Percentiles rank a stretch among this genome's conserved stretches.
phyloP scores from a whole-genome alignment of 306 rosid species.

The Lupinus albus region DNA sequence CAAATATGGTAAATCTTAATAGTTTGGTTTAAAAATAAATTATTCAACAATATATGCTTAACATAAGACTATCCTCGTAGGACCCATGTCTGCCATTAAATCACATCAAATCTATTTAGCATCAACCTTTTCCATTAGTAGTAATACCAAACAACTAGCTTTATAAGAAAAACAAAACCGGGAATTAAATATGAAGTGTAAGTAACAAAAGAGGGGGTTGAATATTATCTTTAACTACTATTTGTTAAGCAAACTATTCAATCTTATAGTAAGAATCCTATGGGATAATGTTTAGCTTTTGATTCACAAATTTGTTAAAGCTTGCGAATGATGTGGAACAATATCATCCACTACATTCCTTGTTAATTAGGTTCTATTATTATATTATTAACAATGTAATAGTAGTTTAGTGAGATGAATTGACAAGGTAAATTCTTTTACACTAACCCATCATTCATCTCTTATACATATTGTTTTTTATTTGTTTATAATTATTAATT shows the following conservation, averaged over 20 bases:
- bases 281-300: slow-evolving; percentile 46
- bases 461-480: too few relatives aligned
- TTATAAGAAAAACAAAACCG: slow-evolving; percentile 39
- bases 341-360: slow-evolving; percentile 35
- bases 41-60: slow-evolving; percentile 36
- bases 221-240: slow-evolving; percentile 25
- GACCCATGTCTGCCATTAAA: slow-evolving; percentile 57
- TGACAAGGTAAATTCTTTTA: too few relatives aligned
- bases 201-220: neutral
- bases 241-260: slow-evolving; percentile 44
- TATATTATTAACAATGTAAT: neutral
- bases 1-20: slow-evolving; percentile 42
- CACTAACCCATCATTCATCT: too few relatives aligned
- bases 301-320: too few relatives aligned
- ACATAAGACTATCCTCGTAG: slow-evolving; percentile 39
- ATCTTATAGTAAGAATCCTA: slow-evolving; percentile 55
- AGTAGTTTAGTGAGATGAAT: too few relatives aligned
- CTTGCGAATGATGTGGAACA: slow-evolving; percentile 43
- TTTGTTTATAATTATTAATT: too few relatives aligned
- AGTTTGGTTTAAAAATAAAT: slow-evolving; percentile 3
- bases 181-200: slow-evolving; percentile 20
- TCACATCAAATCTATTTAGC: slow-evolving; percentile 33
- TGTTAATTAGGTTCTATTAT: slow-evolving; percentile 13
- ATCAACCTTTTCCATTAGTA: slow-evolving; percentile 12
- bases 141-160: slow-evolving; percentile 23